Percentiles rank a stretch among this genome's conserved stretches.
Evolutionary conservation across 2,329 filamentous ascomycete genomes (phyloP).

Genomic region (Sclerotinia spermophila): DNA sequence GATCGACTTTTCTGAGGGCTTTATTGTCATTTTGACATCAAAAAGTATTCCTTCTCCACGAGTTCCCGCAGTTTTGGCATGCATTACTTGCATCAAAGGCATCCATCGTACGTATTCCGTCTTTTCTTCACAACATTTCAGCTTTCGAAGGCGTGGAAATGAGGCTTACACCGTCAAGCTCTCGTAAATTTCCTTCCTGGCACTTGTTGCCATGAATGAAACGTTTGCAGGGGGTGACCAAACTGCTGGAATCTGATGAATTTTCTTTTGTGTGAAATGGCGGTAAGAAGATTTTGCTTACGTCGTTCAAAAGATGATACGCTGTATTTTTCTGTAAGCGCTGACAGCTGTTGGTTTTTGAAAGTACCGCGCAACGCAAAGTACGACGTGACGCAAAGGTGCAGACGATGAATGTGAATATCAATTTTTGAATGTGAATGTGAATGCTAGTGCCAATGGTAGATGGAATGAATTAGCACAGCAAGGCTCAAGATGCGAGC

Average conservation of each 20-base stretch:
- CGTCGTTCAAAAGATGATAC: not conserved
- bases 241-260: not conserved
- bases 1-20: not conserved
- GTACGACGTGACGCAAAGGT: conserved; percentile 1
- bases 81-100: not conserved
- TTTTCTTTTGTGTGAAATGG: not conserved
- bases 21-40: not conserved
- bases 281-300: not conserved
- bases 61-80: not conserved
- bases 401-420: not conserved
- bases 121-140: conserved; percentile 1
- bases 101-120: not conserved
- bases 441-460: not conserved
- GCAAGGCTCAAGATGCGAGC: not conserved
- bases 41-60: not conserved
- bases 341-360: not conserved
- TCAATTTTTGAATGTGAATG: not conserved
- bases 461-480: not conserved
- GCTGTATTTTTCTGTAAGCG: not conserved
- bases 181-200: not conserved
- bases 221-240: conserved; percentile 8
- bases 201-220: not conserved
- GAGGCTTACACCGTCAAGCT: conserved; percentile 9
- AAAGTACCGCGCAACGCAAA: not conserved
- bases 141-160: not conserved